phyloP scores from a whole-genome alignment of 352 stramenopile species.

The Poterioochromonas sp. region DNA sequence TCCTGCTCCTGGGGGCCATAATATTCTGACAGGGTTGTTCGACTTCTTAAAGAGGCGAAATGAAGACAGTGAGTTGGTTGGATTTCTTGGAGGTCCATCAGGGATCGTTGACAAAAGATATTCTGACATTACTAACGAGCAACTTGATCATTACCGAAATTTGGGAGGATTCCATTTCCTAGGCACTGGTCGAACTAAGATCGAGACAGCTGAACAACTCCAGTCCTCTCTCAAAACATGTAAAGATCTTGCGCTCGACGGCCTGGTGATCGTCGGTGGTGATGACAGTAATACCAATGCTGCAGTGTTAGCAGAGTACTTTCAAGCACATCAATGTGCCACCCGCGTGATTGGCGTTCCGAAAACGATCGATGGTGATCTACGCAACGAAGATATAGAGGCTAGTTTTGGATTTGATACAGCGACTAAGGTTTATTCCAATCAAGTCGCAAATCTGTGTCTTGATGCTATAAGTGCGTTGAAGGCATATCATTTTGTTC shows the following conservation, averaged over 20 bases:
- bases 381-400: constrained; percentile 53
- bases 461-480: constrained; percentile 47
- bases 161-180: constrained; percentile 53
- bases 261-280: constrained; percentile 52
- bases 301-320: constrained; percentile 52
- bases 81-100: constrained; percentile 47
- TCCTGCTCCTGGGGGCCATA: constrained; percentile 52
- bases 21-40: constrained; percentile 53
- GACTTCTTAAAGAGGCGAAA: constrained; percentile 48
- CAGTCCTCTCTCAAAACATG: constrained; percentile 34
- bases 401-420: constrained; percentile 55
- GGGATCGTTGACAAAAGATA: constrained; percentile 48
- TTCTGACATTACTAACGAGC: constrained; percentile 41
- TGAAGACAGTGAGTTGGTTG: constrained; percentile 36
- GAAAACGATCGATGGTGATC: constrained; percentile 56
- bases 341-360: constrained; percentile 48
- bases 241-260: constrained; percentile 46
- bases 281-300: constrained; percentile 57
- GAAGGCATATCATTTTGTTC: constrained; percentile 56
- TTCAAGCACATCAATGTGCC: constrained; percentile 44
- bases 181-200: constrained; percentile 50
- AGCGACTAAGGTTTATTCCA: constrained; percentile 34
- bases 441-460: constrained; percentile 51
- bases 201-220: constrained; percentile 49
- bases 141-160: constrained; percentile 52